phyloP scores from a whole-genome alignment of 139 green algal genomes.

The Bryopsis sp. region DNA sequence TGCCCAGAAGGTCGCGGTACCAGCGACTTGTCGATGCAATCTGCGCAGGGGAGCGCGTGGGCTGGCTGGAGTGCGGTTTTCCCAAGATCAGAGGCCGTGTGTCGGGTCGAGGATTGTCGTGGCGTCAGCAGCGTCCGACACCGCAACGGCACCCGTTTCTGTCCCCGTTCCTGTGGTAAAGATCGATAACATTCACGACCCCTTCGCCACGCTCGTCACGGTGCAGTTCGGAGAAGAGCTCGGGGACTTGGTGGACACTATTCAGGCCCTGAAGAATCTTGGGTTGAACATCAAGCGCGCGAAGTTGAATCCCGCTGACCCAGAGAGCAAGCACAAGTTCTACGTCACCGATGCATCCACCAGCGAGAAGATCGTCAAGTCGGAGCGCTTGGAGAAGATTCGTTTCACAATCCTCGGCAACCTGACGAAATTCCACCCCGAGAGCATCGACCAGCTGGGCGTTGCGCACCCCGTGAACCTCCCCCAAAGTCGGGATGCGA shows the following conservation, averaged over 20 bases:
- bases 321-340: slow-evolving; percentile 52
- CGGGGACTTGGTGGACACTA: slow-evolving; percentile 81
- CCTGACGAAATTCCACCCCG: slow-evolving; percentile 72
- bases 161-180: slow-evolving; percentile 44
- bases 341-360: slow-evolving; percentile 75
- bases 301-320: slow-evolving; percentile 43
- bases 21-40: no score
- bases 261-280: slow-evolving; percentile 75
- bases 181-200: slow-evolving; percentile 85
- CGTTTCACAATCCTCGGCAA: slow-evolving; percentile 82
- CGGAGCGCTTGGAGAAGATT: slow-evolving; percentile 75
- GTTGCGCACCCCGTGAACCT: slow-evolving; percentile 3
- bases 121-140: not conserved
- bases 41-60: no score
- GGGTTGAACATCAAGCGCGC: slow-evolving; percentile 80
- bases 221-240: slow-evolving; percentile 72
- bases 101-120: no score
- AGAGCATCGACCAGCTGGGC: slow-evolving; percentile 10
- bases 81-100: no score
- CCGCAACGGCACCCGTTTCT: not conserved
- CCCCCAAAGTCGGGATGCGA: slow-evolving; percentile 24
- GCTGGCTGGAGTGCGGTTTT: no score
- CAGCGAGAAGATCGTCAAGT: slow-evolving; percentile 81
- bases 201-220: slow-evolving; percentile 76
- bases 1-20: no score